Evolutionary conservation across 1,284 basidiomycete species (phyloP).

Genomic region (Ganoderma resinaceum): DNA sequence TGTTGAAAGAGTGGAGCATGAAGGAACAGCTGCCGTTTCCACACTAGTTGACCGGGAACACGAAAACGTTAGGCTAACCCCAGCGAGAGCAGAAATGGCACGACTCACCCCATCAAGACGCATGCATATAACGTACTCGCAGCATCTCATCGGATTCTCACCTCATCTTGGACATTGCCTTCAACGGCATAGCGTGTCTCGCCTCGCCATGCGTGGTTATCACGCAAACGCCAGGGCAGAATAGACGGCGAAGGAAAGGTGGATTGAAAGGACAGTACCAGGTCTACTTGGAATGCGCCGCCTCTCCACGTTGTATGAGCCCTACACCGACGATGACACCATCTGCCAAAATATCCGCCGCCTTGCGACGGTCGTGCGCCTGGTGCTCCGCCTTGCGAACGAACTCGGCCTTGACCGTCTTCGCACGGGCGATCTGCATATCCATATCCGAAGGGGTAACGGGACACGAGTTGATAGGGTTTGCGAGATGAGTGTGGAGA

Average conservation of each 20-base stretch:
- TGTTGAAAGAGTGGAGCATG: too few relatives aligned
- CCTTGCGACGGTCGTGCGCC: constrained; percentile 74
- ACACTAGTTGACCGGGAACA: too few relatives aligned
- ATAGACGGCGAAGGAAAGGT: constrained; percentile 8
- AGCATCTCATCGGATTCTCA: neutral
- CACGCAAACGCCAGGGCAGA: neutral
- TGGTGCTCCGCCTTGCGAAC: constrained; percentile 71
- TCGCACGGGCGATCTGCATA: constrained; percentile 73
- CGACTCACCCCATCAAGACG: neutral
- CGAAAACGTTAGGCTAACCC: neutral
- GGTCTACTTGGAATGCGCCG: constrained; percentile 31
- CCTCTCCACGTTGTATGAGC: constrained; percentile 65
- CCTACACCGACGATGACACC: constrained; percentile 80
- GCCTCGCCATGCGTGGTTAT: neutral
- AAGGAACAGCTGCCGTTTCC: too few relatives aligned
- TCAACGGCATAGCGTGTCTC: neutral
- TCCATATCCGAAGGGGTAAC: neutral
- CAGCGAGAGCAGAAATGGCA: neutral
- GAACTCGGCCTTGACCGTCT: constrained; percentile 78
- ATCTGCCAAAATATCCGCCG: constrained; percentile 75
- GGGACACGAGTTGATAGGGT: neutral
- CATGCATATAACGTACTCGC: neutral
- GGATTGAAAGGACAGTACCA: constrained; percentile 17
- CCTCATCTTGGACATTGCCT: neutral
- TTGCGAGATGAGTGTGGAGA: too few relatives aligned